Evolutionary conservation across 805 yeast genomes (phyloP), one percentile per base, ranked within the genome.

Genomic region (Myxozyma udenii): DNA sequence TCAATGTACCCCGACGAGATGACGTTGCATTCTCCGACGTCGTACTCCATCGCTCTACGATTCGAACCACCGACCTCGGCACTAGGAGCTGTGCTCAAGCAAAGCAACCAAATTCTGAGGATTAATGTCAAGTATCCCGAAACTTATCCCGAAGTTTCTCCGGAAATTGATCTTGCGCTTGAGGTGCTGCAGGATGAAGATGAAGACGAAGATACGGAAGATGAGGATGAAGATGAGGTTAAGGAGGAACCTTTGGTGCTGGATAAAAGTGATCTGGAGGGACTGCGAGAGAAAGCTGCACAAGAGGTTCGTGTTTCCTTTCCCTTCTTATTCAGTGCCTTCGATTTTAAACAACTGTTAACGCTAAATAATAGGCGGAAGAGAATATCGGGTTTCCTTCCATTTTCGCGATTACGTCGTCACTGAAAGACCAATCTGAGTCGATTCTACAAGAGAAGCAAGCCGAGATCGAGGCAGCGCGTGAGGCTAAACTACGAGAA

Each of bases 1-100:
- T 83, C 95, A 16, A 91, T 91, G 49, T 91, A 93, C 66, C 98
- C 98, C 4, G 97, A 91, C 65, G 98, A 91, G 67, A 70, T 87
- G 28, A 70, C 66, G n/a, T 62, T 65, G 7, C 61, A 74, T 32
- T 64, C 78, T 1, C 77, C 76, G 19, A 24, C 73, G 4, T 74
- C 74, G 33, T 86, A 80, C 65, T 74, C 79, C 39, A 77, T 91
- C 32, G 72, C 72, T 44, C 61, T 88, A n/a, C 62, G 66, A 19
- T 72, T 90, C 41, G 97, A 91, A 60, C 81, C 91, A 2, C 74
- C 76, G 3, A 75, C 87, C 2, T 21, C 46, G 7, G 6, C 46
- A 6, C 22, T 14, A 3, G 49, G 49, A 7, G 28, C 23, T 3
- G 22, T 32, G 6, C 19, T 45, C 6, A 42, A 37, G 19, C 9